phyloP scores from a whole-genome alignment of 306 rosid species.

The Benincasa hispida region DNA sequence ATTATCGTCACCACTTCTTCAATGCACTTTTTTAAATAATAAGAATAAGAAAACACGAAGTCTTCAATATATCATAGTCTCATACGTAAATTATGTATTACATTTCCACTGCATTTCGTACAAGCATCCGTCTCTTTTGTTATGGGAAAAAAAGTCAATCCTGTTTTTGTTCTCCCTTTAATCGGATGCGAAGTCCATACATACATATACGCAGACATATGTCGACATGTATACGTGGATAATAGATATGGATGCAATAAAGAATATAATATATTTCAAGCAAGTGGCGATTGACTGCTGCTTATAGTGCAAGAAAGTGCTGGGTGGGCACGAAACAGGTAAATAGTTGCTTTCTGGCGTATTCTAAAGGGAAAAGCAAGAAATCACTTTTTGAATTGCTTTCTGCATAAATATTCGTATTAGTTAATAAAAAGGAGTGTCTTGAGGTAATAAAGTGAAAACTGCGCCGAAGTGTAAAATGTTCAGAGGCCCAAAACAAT shows the following conservation, averaged over 20 bases:
- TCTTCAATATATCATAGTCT: background rate
- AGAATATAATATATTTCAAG: background rate
- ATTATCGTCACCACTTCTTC: background rate
- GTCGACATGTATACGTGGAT: background rate
- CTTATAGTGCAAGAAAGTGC: background rate
- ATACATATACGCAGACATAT: background rate
- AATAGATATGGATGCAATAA: conserved; percentile 1
- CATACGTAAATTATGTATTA: background rate
- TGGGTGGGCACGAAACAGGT: background rate
- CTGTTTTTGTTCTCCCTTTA: background rate
- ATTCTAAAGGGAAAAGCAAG: background rate
- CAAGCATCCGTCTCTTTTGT: background rate
- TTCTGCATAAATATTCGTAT: background rate
- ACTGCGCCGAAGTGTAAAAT: background rate
- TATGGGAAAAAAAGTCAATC: background rate
- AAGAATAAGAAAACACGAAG: background rate
- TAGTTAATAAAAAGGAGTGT: background rate
- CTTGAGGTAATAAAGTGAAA: background rate
- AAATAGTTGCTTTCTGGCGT: background rate
- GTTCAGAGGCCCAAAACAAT: background rate
- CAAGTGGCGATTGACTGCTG: background rate
- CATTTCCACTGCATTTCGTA: background rate
- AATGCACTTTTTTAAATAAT: background rate
- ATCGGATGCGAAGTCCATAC: background rate
- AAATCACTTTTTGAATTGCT: background rate